A percentile compares a stretch with the other conserved stretches of the same genome.
Conservation (phyloP, 805 yeast species). For the Diddensiella santjacobensis region DNA sequence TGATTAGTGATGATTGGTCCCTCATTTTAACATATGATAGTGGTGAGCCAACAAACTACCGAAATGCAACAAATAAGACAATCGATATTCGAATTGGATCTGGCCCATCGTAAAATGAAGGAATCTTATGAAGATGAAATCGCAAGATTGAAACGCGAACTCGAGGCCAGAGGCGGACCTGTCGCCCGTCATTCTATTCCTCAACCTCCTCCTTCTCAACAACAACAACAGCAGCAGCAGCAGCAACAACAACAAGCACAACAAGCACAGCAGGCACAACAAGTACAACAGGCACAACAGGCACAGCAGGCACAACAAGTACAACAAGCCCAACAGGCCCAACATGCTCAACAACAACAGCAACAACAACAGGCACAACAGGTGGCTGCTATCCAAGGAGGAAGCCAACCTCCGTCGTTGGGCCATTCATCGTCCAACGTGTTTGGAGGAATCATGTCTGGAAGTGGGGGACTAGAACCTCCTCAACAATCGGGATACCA, state of each 20-base stretch:
- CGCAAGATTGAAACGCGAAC: conserved; percentile 74
- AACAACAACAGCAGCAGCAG: conserved; percentile 33
- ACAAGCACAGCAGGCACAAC: conserved; percentile 14
- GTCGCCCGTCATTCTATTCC: conserved; percentile 40
- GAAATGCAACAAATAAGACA: conserved; percentile 93
- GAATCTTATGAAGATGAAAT: conserved; percentile 96
- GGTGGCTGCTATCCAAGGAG: conserved; percentile 14
- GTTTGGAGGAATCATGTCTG: conserved; percentile 33
- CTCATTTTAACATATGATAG: neutral
- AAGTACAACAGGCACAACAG: conserved; percentile 15
- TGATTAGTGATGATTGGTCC: neutral
- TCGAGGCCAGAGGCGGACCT: conserved; percentile 72
- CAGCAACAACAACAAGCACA: conserved; percentile 24
- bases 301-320: conserved; percentile 14
- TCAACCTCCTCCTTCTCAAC: conserved; percentile 45
- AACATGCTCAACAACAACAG: conserved; percentile 37
- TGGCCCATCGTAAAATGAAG: conserved; percentile 91
- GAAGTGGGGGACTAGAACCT: conserved; percentile 29
- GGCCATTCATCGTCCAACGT: conserved; percentile 30
- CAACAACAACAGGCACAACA: conserved; percentile 33
- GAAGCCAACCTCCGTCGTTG: conserved; percentile 27
- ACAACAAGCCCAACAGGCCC: conserved; percentile 25
- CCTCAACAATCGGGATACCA: conserved; percentile 1
- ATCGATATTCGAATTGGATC: conserved; percentile 88
- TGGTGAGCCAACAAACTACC: conserved; percentile 76